Base-by-base conservation (phyloP, 179 eudicot genomes). In the Silene vulgaris region DNA sequence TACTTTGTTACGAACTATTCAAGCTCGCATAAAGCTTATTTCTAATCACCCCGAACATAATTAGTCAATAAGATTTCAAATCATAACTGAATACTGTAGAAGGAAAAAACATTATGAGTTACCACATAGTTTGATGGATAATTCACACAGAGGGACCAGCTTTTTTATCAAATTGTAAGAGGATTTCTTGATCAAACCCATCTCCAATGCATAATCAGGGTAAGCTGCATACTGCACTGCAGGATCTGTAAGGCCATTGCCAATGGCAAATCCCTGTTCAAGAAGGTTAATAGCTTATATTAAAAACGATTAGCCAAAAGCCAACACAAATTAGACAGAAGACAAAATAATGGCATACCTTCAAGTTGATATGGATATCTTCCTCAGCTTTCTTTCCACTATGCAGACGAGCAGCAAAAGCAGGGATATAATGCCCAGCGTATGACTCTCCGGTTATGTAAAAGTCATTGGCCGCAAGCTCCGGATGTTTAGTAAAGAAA, bases 371-470 rank as follows among this genome's bases (percentile, higher is more conserved):
- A 57, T 87, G 90, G 74, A 87, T 81, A 65, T 90, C 94, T 67
- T 88, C 84, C 67, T 86, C 82, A 48, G 89, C 89, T 82, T 87
- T 85, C 76, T 90, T 91, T 67, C 89, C 90, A 30, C 68, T 77
- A 75, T 91, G 90, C 75, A 91, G 88, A 62, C 92, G 79, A 63
- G 89, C 76, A 76, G 97, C 96, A 81, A 90, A 84, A 63, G 96
- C 92, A 82, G 96, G 96, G 74, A 90, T 90, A 57, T 87, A 87
- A 64, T 90, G 92, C 5, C 95, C 95, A 30, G 95, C 94, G 74
- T 89, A 89, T 35, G 94, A 89, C 80, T 90, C 95, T 78, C 95
- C 95, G 65, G 91, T 90, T 74, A 90, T 88, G 76, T 82, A 90
- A 74, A 90, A 90, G 80, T 90, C 90, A 80, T 90, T 90, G 45